Base-by-base conservation (phyloP, 2,329 filamentous ascomycete genomes). In the Clonostachys byssicola region DNA sequence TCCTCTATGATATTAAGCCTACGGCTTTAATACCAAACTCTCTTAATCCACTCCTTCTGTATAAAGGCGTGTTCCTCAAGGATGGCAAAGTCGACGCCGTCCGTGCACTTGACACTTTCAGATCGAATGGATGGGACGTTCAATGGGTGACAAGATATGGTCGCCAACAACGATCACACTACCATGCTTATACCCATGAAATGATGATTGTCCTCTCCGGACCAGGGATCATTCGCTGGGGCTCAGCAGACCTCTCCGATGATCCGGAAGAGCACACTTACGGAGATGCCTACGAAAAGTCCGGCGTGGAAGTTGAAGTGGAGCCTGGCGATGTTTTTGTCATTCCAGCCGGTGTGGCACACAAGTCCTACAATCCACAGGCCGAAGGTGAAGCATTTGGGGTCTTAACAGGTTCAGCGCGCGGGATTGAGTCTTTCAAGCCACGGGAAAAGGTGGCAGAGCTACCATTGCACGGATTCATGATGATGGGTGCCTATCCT, bases 71-170 rank as follows among this genome's bases (percentile, higher is more conserved):
- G 9, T 60, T 78, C 2, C 45, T 57, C n/a, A 30, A 59, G 2
- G 43, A 51, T 30, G 57, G 60, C 48, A 53, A 54, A 16, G 49
- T 64, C 9, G 42, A 43, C 30, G 17, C 42, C 4, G 49, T 49
- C 12, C 49, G 60, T 5, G 58, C 71, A 40, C 65, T 72, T 59
- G 65, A 74, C 48, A 59, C 69, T 14, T 75, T 76, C 58, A 50
- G 59, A 5, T 49, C 49, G 17, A 77, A 80, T 54, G 69, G 62
- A 38, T 80, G 76, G 76, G 54, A 71, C 43, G 65, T 67, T 1
- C 72, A 76, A 52, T 81, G 77, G 76, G 72, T 80, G 44, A 73
- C 70, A 52, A 71, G 75, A 40, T 81, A 81, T 60, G 74, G 75
- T 2, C 59, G 62, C 13, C 75, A 74, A 3, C 77, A 79, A 51